Evolutionary conservation across 2,329 filamentous ascomycete genomes (phyloP).

Genomic region (Cladosporium sp.): DNA sequence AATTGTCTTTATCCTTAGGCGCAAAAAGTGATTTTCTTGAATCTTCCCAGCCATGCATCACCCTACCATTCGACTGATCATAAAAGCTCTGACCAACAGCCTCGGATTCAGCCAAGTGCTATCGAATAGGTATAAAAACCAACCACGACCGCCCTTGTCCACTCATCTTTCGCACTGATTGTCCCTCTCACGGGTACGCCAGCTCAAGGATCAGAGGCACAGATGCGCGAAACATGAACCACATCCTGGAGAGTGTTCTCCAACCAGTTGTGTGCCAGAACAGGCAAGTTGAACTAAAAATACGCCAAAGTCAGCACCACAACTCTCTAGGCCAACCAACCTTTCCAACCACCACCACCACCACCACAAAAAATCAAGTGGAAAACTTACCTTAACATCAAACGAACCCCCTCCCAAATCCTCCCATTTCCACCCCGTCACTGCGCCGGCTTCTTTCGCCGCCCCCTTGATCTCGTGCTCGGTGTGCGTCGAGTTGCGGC

Average conservation of each 20-base stretch:
- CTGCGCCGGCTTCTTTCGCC: not conserved
- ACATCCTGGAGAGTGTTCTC: not conserved
- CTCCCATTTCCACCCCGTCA: not conserved
- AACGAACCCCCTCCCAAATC: not conserved
- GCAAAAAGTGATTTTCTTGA: conserved; percentile 15
- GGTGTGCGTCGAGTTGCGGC: not conserved
- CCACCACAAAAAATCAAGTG: not conserved
- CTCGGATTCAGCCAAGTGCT: not conserved
- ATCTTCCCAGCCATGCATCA: not conserved
- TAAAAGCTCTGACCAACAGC: not conserved
- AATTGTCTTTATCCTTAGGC: conserved; percentile 2
- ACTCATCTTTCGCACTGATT: not conserved
- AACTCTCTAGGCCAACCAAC: not conserved
- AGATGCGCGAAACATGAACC: not conserved
- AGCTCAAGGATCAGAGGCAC: not conserved
- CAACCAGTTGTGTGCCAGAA: not conserved
- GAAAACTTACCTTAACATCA: not conserved
- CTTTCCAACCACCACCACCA: not conserved
- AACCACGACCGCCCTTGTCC: not conserved
- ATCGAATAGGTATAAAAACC: not conserved
- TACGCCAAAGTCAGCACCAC: not conserved
- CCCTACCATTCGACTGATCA: not conserved
- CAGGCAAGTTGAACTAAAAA: not conserved
- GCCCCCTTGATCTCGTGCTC: not conserved
- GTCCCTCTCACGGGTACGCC: not conserved